Evolutionary conservation across 2,329 filamentous ascomycete species (phyloP).

Genomic region (Colletotrichum brevisporum): DNA sequence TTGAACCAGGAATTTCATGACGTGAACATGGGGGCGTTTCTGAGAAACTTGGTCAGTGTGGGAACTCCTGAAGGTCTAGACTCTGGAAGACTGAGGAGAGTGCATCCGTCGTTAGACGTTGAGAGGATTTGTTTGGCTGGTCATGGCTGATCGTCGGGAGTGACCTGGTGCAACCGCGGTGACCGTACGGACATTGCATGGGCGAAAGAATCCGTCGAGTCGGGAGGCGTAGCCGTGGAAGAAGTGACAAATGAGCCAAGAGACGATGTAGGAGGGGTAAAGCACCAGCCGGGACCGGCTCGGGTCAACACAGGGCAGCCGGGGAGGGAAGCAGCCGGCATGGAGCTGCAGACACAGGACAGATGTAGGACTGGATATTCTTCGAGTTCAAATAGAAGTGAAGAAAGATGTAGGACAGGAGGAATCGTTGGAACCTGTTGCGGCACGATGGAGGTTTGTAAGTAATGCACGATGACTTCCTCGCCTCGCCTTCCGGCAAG

Average conservation of each 20-base stretch:
- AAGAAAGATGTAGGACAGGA: neutral
- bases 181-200: constrained; percentile 1
- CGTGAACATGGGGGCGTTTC: constrained; percentile 23
- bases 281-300: neutral
- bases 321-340: neutral
- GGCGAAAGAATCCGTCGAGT: constrained; percentile 5
- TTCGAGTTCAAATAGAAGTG: neutral
- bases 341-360: neutral
- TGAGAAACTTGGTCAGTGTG: constrained; percentile 36
- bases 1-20: constrained; percentile 18
- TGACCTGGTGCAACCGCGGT: constrained; percentile 2
- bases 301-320: neutral
- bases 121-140: constrained; percentile 12
- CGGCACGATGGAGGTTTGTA: neutral
- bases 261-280: neutral
- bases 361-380: no score
- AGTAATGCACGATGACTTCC: neutral
- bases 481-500: neutral
- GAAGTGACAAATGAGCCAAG: constrained; percentile 11
- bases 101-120: constrained; percentile 13
- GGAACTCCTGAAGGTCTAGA: constrained; percentile 32
- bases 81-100: constrained; percentile 13
- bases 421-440: neutral
- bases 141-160: constrained; percentile 14
- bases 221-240: neutral